phyloP scores from a whole-genome alignment of 139 green algal species.

The Chlamydomonas sp. region DNA sequence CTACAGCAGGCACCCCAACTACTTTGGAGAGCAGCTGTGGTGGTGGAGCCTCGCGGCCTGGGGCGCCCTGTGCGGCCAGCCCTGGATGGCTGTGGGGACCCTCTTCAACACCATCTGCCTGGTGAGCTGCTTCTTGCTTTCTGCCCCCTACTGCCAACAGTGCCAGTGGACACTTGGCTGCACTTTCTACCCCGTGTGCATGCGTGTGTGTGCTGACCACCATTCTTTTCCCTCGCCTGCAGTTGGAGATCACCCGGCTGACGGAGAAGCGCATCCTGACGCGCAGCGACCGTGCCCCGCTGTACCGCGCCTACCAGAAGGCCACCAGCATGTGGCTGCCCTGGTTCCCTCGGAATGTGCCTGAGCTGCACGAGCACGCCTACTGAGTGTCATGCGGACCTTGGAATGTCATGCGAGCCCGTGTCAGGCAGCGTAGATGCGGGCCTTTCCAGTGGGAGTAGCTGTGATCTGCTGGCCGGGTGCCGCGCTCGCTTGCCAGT shows the following conservation, averaged over 20 bases:
- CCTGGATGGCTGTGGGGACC: constrained; percentile 58
- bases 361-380: too few species aligned
- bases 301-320: constrained; percentile 49
- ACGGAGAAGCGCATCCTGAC: constrained; percentile 64
- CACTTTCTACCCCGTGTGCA: not conserved
- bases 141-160: constrained; percentile 4
- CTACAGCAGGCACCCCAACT: constrained; percentile 86
- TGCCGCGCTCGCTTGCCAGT: too few species aligned
- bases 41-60: constrained; percentile 73
- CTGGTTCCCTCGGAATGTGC: not conserved
- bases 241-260: constrained; percentile 56
- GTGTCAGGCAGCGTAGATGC: too few species aligned
- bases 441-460: too few species aligned
- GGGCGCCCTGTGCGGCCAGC: constrained; percentile 41
- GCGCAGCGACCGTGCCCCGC: constrained; percentile 8
- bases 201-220: not conserved
- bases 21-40: constrained; percentile 83
- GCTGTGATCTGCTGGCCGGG: too few species aligned
- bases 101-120: constrained; percentile 69
- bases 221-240: not conserved
- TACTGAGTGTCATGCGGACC: too few species aligned
- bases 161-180: not conserved
- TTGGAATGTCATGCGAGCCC: too few species aligned
- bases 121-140: constrained; percentile 22
- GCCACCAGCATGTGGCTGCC: constrained; percentile 52